A percentile compares a stretch with the other conserved stretches of the same genome.
Evolutionary conservation across 768 basidiomycete species (phyloP).

Genomic region (Guyanaporus albipodus): DNA sequence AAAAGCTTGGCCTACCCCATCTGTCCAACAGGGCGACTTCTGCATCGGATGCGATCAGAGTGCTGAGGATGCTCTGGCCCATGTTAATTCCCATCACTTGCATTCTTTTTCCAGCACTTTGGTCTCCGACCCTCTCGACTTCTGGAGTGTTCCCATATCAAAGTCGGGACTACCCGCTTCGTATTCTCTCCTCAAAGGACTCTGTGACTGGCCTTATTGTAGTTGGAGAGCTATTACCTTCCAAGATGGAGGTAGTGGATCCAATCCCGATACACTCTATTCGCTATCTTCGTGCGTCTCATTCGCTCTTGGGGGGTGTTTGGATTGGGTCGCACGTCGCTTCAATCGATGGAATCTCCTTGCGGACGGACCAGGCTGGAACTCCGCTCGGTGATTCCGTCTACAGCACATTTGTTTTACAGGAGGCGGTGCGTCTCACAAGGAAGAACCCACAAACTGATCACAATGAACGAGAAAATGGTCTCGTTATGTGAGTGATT

Average conservation of each 20-base stretch:
- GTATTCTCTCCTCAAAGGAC: constrained; percentile 60
- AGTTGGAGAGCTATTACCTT: constrained; percentile 67
- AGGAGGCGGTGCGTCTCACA: constrained; percentile 78
- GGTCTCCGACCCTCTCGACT: constrained; percentile 55
- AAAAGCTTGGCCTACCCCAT: background rate
- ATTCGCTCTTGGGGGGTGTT: constrained; percentile 67
- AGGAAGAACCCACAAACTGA: constrained; percentile 44
- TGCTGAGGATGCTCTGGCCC: constrained; percentile 8
- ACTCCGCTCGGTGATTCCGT: constrained; percentile 69
- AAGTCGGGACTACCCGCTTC: constrained; percentile 53
- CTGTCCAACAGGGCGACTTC: background rate
- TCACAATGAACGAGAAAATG: constrained; percentile 43
- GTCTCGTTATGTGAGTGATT: constrained; percentile 63
- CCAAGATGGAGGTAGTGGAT: constrained; percentile 26
- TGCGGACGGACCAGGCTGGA: constrained; percentile 49
- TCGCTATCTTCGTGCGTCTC: constrained; percentile 60
- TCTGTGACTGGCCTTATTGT: constrained; percentile 80
- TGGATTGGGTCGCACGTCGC: constrained; percentile 63
- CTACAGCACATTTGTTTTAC: constrained; percentile 79
- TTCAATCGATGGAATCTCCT: constrained; percentile 39
- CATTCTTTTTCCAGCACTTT: constrained; percentile 39
- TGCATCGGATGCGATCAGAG: background rate
- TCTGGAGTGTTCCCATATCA: constrained; percentile 48
- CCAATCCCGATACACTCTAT: constrained; percentile 42
- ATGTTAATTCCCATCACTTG: constrained; percentile 29